phyloP scores from a whole-genome alignment of 108 stramenopile genomes.

The Phaeodactylum tricornutum region DNA sequence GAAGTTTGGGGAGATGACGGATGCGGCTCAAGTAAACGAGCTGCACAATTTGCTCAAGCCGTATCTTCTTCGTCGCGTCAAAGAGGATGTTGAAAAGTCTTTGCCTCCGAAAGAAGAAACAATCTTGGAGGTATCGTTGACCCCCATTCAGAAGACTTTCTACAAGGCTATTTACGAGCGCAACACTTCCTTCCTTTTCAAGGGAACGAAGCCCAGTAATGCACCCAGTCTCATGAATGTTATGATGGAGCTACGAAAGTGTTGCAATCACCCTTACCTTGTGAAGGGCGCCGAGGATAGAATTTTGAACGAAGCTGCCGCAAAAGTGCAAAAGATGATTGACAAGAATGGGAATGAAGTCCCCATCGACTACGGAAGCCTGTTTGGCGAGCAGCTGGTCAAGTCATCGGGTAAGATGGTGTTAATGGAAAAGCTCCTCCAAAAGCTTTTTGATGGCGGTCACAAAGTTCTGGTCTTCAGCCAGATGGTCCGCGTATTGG shows the following conservation, averaged over 20 bases:
- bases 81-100: constrained; percentile 95
- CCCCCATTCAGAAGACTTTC: constrained; percentile 92
- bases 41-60: constrained; percentile 88
- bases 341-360: constrained; percentile 5
- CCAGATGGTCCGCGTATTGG: constrained; percentile 92
- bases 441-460: constrained; percentile 76
- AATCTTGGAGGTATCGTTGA: constrained; percentile 91
- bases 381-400: constrained; percentile 76
- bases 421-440: constrained; percentile 79
- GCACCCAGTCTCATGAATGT: constrained; percentile 92
- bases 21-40: constrained; percentile 79
- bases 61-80: constrained; percentile 91
- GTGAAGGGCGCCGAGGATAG: constrained; percentile 78
- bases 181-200: constrained; percentile 85
- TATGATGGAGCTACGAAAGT: constrained; percentile 96
- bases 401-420: constrained; percentile 89
- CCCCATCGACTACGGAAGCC: constrained; percentile 37
- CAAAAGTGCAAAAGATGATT: constrained; percentile 15
- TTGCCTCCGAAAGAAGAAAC: constrained; percentile 96
- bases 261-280: constrained; percentile 92
- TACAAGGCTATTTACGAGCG: constrained; percentile 96
- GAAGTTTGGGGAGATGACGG: constrained; percentile 77
- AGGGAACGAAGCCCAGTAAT: constrained; percentile 73
- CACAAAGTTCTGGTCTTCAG: constrained; percentile 95
- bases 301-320: constrained; percentile 67